Base-by-base conservation (phyloP, 345 rosid species). In the Boechera stricta region DNA sequence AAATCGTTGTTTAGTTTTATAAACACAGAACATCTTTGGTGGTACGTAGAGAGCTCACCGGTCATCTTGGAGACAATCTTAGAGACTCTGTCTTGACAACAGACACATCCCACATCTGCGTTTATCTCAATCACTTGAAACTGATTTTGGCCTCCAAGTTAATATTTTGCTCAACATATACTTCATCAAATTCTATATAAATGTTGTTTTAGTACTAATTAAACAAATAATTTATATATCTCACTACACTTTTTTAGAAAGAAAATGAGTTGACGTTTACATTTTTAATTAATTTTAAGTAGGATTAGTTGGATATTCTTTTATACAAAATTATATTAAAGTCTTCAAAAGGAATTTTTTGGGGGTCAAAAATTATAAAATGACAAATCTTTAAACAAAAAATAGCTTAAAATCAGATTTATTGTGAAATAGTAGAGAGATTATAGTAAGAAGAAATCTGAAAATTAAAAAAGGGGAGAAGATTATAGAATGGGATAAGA, bases 31-130 rank as follows among this genome's bases (percentile, higher is more conserved):
- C 12, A 38, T 36, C 0, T 26, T 28, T 57, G 35, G 18, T 57
- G 24, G 42, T 32, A 49, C 45, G 58, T 54, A 52, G 65, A 70
- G 59, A 71, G 71, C 77, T 72, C 33, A 78, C 81, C 81, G 16
- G 77, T 66, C 81, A 73, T 78, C 52, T 60, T 78, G 73, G 77
- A 78, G 57, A 78, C 58, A 67, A 78, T 73, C 64, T 49, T 42
- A 24, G 81, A 72, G 51, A 72, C 70, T 52, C 81, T 66, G 81
- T 78, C 73, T 67, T 73, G 77, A 67, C 81, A 78, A 66, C 4
- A 48, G 59, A 51, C 44, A 67, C 81, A 78, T 78, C 78, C 73
- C 18, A 67, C 81, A 33, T 78, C 78, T 59, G 81, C 77, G 33
- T 61, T 32, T 52, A 78, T 73, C 69, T 24, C 77, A 67, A 78